Base-by-base conservation (phyloP, 345 rosid genomes). In the Durio zibethinus region DNA sequence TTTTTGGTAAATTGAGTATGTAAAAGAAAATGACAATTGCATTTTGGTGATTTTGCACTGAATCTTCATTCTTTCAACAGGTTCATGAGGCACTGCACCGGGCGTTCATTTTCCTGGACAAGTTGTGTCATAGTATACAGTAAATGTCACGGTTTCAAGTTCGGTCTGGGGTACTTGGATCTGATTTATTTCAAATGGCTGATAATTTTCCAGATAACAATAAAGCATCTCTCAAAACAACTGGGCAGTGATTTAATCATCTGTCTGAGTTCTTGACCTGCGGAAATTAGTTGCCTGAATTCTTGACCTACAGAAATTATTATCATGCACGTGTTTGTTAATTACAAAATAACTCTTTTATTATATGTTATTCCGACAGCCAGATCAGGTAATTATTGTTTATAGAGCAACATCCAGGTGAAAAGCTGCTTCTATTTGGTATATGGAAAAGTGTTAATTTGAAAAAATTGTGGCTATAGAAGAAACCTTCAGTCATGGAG, bases 1-100 rank as follows among this genome's bases (percentile, higher is more conserved):
- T 50, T 71, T 50, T 20, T 10, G 61, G 61, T 29, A 71, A 50
- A 15, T 42, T 29, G 35, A 57, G 20, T 16, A 0, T 29, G 53
- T 10, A 1, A 45, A 5, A 20, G 1, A 38, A 16, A 45, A 23
- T 12, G 53, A 53, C 45, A 36, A 52, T 20, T 18, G 25, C 5
- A 11, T 73, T 48, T 36, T 14, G 7, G 33, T 27, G 35, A 21
- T 7, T 33, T 65, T 67, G 52, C 9, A 9, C 18, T 61, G 7
- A 67, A 7, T 63, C 53, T 63, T 7, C 75, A 10, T 77, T 10
- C 43, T 74, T 74, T 20, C 43, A 15, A 78, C 81, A 77, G 81
- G 86, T 40, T 77, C 29, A 80, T 83, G 74, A 80, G 75, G 10
- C 18, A 10, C 69, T 5, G 64, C 60, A 6, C 8, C 16, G 62